Evolutionary conservation across 2,329 filamentous ascomycete species (phyloP), one percentile per base, ranked within the genome.

Genomic region (Penicillium sp.): DNA sequence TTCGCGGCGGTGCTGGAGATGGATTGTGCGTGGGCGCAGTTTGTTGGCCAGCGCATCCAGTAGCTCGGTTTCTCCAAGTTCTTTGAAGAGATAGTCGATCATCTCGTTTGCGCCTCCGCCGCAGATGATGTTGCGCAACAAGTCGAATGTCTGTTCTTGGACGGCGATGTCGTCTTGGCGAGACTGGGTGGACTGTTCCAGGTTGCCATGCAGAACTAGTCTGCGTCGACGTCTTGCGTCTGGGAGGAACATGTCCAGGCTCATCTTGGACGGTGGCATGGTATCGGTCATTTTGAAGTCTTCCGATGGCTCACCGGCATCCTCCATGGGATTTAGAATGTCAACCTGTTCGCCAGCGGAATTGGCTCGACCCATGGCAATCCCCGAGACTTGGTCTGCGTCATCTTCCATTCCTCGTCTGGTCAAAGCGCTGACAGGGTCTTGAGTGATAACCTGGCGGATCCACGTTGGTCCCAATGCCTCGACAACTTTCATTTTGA

Each of bases 141-240:
- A 87, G 62, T 95, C 88, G 16, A 97, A 81, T 0, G 87, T 89
- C 71, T 97, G 92, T 67, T 96, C 90, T 72, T 97, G 92, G 25
- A 96, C 88, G 2, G 86, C 86, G 33, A 92, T 79, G 58, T 95
- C 89, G 58, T 96, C 88, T 58, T 85, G 85, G 46, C 87, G 82
- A 16, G 86, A 84, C 65, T 86, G 86, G 27, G 85, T 80, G 22
- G 80, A 77, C 20, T 85, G 82, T 55, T 88, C 87, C 41, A 86
- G 74, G 65, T 94, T 89, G 13, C 81, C 78, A 46, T 89, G 86
- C 51, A 85, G 66, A 24, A 78, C 63, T 24, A 73, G 66, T 48
- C 70, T 73, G 40, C 69, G 67, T 35, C 68, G 65, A 35, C 71
- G 75, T 5, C 73, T 70, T 28, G 73, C 72, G 49, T 72, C 67